These are phyloP conservation scores for Macadamia integrifolia DNA, from an alignment of 164 flowering plant genomes.

Conservation along the genomic window DNA sequence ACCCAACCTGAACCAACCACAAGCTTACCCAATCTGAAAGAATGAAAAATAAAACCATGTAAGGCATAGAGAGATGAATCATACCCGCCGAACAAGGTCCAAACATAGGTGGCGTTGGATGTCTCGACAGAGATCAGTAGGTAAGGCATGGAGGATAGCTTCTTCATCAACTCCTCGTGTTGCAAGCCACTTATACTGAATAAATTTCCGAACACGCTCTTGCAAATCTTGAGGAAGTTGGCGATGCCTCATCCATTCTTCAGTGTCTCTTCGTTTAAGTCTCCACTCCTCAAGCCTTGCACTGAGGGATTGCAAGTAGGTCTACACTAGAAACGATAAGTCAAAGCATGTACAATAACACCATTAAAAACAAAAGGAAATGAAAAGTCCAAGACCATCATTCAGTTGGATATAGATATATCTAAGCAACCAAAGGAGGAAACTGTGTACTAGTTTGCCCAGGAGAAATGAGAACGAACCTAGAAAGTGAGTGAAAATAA, in stretches of 20 bases:
- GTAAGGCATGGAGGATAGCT: constrained; percentile 56
- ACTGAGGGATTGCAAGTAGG: constrained; percentile 87
- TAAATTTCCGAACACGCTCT: constrained; percentile 69
- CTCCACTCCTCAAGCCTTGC: constrained; percentile 96
- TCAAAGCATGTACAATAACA: not conserved
- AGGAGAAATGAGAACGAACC: too few relatives aligned
- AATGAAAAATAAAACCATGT: too few relatives aligned
- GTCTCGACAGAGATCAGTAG: constrained; percentile 86
- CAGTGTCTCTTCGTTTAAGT: constrained; percentile 83
- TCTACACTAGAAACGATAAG: constrained; percentile 36
- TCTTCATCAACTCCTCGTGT: constrained; percentile 95
- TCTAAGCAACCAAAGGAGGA: too few relatives aligned
- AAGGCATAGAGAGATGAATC: constrained; percentile 12
- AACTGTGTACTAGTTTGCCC: too few relatives aligned
- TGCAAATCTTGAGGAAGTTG: constrained; percentile 77
- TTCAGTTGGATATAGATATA: too few relatives aligned
- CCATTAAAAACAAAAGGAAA: not conserved
- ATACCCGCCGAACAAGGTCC: constrained; percentile 92
- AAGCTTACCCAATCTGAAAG: too few relatives aligned
- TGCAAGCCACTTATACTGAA: constrained; percentile 93
- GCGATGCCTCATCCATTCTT: constrained; percentile 97
- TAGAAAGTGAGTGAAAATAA: too few relatives aligned
- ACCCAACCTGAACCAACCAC: too few relatives aligned
- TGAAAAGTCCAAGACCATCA: too few relatives aligned
- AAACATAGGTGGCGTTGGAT: constrained; percentile 88